These are phyloP conservation scores for Dioscorea alata DNA, from an alignment of 106 monocot genomes.

Conservation along the genomic window DNA sequence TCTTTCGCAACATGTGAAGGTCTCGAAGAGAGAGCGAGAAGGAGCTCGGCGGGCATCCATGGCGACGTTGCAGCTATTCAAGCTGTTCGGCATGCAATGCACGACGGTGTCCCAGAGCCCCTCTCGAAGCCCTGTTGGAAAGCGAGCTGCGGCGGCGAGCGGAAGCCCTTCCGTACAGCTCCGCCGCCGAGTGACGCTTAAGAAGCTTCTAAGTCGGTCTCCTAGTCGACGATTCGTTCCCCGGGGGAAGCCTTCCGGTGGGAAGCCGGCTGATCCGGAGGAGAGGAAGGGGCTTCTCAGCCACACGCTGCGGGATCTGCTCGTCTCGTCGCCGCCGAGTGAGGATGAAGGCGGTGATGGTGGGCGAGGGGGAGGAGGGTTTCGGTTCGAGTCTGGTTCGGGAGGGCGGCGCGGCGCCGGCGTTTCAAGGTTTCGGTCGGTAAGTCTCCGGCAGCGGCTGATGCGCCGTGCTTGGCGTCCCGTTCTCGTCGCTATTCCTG, in stretches of 20 bases:
- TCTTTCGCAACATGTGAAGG: background rate
- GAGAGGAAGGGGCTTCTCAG: constrained; percentile 20
- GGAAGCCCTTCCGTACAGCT: too few species aligned
- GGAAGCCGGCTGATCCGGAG: background rate
- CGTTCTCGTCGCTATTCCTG: constrained; percentile 33
- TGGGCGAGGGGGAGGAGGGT: too few species aligned
- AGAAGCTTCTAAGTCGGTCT: too few species aligned
- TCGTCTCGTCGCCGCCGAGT: constrained; percentile 26
- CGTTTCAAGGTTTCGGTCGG: too few species aligned
- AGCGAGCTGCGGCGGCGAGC: too few species aligned
- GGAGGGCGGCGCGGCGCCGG: too few species aligned
- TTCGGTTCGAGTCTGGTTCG: too few species aligned
- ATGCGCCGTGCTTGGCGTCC: constrained; percentile 23
- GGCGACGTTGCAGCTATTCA: constrained; percentile 30
- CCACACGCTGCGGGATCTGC: constrained; percentile 27
- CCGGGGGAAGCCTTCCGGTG: too few species aligned
- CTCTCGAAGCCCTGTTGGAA: constrained; percentile 11
- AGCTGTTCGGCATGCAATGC: constrained; percentile 29
- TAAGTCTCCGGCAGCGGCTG: constrained; percentile 5
- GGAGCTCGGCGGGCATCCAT: background rate
- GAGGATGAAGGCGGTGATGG: background rate
- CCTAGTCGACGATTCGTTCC: too few species aligned
- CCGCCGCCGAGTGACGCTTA: too few species aligned
- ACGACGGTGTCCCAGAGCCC: constrained; percentile 20
- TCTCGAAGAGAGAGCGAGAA: too few species aligned